These are phyloP conservation scores for Peronosclerospora sorghi DNA, from an alignment of 352 stramenopile species.

Conservation along the genomic window DNA sequence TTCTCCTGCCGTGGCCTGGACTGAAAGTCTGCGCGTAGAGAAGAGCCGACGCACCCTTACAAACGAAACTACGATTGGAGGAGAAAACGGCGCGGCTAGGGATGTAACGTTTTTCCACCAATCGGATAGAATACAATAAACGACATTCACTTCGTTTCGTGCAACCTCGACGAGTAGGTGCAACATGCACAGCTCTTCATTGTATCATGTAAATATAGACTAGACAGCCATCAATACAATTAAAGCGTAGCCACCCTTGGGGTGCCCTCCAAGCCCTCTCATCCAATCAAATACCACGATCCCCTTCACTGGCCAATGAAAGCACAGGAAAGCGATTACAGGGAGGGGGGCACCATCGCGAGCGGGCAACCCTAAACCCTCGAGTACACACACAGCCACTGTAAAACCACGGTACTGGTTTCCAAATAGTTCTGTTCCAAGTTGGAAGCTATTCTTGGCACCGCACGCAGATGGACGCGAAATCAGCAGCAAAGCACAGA, in stretches of 20 bases:
- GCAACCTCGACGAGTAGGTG: conserved; percentile 3
- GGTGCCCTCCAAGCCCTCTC: no score
- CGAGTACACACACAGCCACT: no score
- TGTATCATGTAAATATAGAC: background rate
- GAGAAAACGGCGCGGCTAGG: conserved; percentile 7
- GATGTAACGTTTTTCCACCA: conserved; percentile 16
- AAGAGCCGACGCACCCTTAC: background rate
- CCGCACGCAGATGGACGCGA: background rate
- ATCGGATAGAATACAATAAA: conserved; percentile 11
- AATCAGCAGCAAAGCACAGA: background rate
- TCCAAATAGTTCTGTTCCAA: no score
- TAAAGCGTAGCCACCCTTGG: no score
- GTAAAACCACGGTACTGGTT: no score
- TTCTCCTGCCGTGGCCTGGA: conserved; percentile 15
- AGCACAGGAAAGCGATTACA: no score
- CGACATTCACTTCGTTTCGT: conserved; percentile 9
- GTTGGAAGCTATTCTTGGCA: background rate
- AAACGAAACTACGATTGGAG: conserved; percentile 7
- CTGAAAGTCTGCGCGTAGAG: conserved; percentile 22
- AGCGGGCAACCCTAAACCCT: no score
- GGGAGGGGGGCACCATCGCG: no score
- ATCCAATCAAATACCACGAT: no score
- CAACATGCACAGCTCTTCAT: background rate
- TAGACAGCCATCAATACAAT: background rate
- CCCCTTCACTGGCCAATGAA: no score